Percentiles rank a stretch among this genome's conserved stretches.
These are phyloP conservation scores for Nicotiana tomentosiformis DNA, from an alignment of 257 asterid genomes.

Conservation along the genomic window DNA sequence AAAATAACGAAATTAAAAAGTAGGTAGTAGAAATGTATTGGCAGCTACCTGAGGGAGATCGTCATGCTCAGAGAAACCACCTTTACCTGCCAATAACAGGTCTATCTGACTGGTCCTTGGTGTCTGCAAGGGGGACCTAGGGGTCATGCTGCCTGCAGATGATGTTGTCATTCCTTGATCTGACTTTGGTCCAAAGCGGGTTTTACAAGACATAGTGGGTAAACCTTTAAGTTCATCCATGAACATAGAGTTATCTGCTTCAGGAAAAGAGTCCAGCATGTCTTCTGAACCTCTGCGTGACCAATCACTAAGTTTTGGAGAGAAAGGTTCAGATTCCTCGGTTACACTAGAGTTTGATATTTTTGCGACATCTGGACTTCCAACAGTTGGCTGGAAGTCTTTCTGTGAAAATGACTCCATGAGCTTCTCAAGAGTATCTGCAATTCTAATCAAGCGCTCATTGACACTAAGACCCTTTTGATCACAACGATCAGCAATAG, in stretches of 20 bases:
- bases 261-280: slow-evolving; percentile 87
- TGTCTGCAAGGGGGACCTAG: slow-evolving; percentile 89
- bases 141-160: slow-evolving; percentile 99
- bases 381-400: slow-evolving; percentile 56
- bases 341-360: slow-evolving; percentile 74
- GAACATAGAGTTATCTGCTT: slow-evolving; percentile 62
- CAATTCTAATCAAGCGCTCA: slow-evolving; percentile 75
- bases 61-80: slow-evolving; percentile 87
- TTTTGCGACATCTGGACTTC: slow-evolving; percentile 80
- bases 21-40: slow-evolving; percentile 5
- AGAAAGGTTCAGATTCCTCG: slow-evolving; percentile 82
- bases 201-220: slow-evolving; percentile 79
- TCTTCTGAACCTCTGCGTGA: slow-evolving; percentile 98
- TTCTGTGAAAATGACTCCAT: slow-evolving; percentile 73
- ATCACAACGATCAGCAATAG: slow-evolving; percentile 96
- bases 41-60: slow-evolving; percentile 87
- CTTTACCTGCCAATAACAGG: slow-evolving; percentile 76
- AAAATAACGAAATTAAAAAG: not conserved
- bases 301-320: slow-evolving; percentile 96
- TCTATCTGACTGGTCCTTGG: slow-evolving; percentile 84
- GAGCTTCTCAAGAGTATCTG: slow-evolving; percentile 90
- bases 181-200: slow-evolving; percentile 92
- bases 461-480: slow-evolving; percentile 86
- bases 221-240: slow-evolving; percentile 81
- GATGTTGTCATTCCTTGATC: slow-evolving; percentile 98